Base-by-base conservation (phyloP, 177 flowering plant genomes). In the Vitis hybrid region DNA sequence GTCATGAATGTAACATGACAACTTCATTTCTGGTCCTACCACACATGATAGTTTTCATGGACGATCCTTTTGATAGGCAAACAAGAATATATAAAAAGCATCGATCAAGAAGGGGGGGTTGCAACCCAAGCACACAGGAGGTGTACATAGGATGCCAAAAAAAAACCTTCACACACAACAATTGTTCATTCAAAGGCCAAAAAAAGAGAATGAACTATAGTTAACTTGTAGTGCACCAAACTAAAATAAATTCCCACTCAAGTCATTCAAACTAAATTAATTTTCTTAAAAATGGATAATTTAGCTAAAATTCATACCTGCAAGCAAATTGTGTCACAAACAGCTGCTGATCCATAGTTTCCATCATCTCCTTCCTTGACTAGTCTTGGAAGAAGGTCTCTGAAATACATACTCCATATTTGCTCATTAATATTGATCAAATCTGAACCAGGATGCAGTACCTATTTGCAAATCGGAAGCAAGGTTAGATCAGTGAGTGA, bases 331-430 rank as follows among this genome's bases (percentile, higher is more conserved):
- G 98, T 86, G 77, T 95, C 99, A 70, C 98, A 95, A 67, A 87
- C 88, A 49, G 98, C 96, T 74, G 92, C 62, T 56, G 99, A 89
- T 24, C 99, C 99, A 64, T 78, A 90, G 67, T 95, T 95, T 7
- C 99, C 98, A 84, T 95, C 99, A 80, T 89, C 80, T 52, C 97
- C 99, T 75, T 86, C 78, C 78, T 85, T 84, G 7, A 93, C 98
- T 52, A 95, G 72, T 74, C 96, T 82, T 15, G 98, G 98, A 69
- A 95, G 83, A 63, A 95, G 86, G 71, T 86, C 82, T 52, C 67
- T 72, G 66, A 92, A 92, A 74, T 94, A 94, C 93, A 91, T 81
- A 57, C 84, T 82, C 99, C 98, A 93, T 3, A 95, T 77, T 78
- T 80, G 82, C 19, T 65, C 73, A 77, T 95, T 95, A 67, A 95